phyloP scores from a whole-genome alignment of 2,329 filamentous ascomycete genomes.

The Sporothrix pseudoabietina region DNA sequence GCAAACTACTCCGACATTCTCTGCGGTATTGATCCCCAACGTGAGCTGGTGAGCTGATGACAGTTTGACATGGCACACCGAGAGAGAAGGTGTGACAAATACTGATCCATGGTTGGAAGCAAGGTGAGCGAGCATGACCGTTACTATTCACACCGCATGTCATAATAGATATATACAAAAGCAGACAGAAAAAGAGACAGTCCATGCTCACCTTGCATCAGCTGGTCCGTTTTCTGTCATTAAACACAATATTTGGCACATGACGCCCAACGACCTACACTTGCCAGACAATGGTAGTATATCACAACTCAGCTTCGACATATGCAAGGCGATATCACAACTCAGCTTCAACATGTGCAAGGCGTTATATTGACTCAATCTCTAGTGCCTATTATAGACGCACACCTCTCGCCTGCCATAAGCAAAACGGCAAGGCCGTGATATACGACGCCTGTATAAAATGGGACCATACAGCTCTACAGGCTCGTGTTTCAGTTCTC shows the following conservation, averaged over 20 bases:
- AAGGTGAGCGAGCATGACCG: not conserved
- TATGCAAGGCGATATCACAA: not conserved
- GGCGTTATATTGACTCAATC: not conserved
- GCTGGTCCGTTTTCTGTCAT: not conserved
- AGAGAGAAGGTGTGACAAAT: not conserved
- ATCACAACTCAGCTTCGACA: not conserved
- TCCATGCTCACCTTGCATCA: not conserved
- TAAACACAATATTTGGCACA: not conserved
- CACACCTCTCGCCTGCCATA: not conserved
- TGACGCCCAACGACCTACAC: not conserved
- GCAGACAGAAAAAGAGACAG: not conserved
- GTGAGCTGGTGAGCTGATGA: not conserved
- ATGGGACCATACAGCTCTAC: not conserved
- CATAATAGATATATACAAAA: not conserved
- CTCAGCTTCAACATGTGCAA: too few species aligned
- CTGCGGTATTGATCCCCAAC: not conserved
- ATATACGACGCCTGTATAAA: not conserved
- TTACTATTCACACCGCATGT: too few species aligned
- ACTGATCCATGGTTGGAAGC: not conserved
- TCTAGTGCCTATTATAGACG: not conserved
- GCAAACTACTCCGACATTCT: not conserved
- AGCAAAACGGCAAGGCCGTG: not conserved
- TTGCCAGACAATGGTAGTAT: not conserved
- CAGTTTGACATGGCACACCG: not conserved
- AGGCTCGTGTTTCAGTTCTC: not conserved